Evolutionary conservation across 768 basidiomycete genomes (phyloP).

Genomic region (Dendrothele bispora): DNA sequence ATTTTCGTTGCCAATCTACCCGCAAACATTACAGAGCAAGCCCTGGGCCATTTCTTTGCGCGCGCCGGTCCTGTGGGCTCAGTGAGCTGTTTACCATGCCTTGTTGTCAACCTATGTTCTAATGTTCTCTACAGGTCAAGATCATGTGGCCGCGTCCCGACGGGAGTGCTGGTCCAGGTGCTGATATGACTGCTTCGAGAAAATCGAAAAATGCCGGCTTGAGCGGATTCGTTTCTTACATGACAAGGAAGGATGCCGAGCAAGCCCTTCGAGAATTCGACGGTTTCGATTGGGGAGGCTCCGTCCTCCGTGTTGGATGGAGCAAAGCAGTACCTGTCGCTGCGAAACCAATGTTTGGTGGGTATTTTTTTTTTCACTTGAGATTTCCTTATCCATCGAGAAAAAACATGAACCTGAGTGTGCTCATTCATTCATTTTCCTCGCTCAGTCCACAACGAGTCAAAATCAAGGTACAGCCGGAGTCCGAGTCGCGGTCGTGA

Average conservation of each 20-base stretch:
- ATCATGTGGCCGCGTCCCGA: constrained; percentile 99
- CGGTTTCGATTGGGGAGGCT: constrained; percentile 94
- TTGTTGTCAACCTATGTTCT: constrained; percentile 1
- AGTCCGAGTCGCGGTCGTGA: too few species aligned
- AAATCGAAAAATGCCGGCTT: constrained; percentile 73
- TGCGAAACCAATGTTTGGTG: too few species aligned
- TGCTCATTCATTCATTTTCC: too few species aligned
- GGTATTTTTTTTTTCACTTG: too few species aligned
- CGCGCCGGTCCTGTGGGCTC: constrained; percentile 91
- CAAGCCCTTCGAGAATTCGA: constrained; percentile 86
- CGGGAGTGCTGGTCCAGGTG: constrained; percentile 61
- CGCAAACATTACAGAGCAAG: constrained; percentile 79
- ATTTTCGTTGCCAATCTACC: constrained; percentile 95
- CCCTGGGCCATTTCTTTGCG: constrained; percentile 89
- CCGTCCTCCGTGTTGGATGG: constrained; percentile 87
- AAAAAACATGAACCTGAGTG: too few species aligned
- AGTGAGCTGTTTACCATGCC: constrained; percentile 46
- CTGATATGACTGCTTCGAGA: constrained; percentile 73
- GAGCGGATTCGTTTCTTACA: constrained; percentile 96
- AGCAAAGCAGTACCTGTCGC: constrained; percentile 94
- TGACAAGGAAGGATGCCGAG: constrained; percentile 92
- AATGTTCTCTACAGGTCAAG: constrained; percentile 61
- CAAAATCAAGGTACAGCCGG: too few species aligned
- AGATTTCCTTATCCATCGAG: too few species aligned
- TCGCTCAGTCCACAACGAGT: too few species aligned